Percentiles rank a stretch among this genome's conserved stretches.
These are phyloP conservation scores for Ganoderma resinaceum DNA, from an alignment of 1,284 basidiomycete genomes.

Conservation along the genomic window DNA sequence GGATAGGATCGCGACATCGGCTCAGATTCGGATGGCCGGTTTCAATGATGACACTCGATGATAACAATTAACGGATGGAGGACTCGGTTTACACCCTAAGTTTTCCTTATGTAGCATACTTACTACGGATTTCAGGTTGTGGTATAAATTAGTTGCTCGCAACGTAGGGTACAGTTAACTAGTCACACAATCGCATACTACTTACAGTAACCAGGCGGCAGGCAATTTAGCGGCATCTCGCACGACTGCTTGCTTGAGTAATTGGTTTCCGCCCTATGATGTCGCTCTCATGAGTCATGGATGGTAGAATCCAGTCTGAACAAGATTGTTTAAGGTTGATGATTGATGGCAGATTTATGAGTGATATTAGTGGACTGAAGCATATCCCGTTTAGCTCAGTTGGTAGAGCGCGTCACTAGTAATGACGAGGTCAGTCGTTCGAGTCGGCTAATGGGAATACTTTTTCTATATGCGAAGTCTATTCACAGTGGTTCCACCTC, in stretches of 20 bases:
- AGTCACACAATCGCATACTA: background rate
- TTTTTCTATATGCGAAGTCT: background rate
- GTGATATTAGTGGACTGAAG: too few relatives aligned
- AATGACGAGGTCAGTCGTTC: constrained; percentile 21
- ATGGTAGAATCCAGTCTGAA: too few relatives aligned
- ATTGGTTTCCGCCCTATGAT: too few relatives aligned
- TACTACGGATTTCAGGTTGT: background rate
- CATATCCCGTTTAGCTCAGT: constrained; percentile 53
- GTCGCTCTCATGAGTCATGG: too few relatives aligned
- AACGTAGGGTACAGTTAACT: background rate
- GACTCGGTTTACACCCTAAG: background rate
- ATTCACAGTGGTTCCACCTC: background rate
- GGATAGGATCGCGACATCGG: background rate
- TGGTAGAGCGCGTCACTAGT: constrained; percentile 69
- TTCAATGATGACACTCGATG: background rate
- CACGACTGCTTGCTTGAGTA: too few relatives aligned
- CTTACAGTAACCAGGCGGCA: background rate
- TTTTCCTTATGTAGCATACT: background rate
- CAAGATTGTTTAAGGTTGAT: too few relatives aligned
- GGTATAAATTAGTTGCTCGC: background rate
- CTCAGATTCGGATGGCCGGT: too few relatives aligned
- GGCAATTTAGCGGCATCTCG: too few relatives aligned
- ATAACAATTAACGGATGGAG: background rate
- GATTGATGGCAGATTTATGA: too few relatives aligned
- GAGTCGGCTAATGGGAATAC: constrained; percentile 15